Evolutionary conservation across 1,139 yeast genomes (phyloP), one percentile per base, ranked within the genome.

Genomic region (Lodderomyces jiufengensis): DNA sequence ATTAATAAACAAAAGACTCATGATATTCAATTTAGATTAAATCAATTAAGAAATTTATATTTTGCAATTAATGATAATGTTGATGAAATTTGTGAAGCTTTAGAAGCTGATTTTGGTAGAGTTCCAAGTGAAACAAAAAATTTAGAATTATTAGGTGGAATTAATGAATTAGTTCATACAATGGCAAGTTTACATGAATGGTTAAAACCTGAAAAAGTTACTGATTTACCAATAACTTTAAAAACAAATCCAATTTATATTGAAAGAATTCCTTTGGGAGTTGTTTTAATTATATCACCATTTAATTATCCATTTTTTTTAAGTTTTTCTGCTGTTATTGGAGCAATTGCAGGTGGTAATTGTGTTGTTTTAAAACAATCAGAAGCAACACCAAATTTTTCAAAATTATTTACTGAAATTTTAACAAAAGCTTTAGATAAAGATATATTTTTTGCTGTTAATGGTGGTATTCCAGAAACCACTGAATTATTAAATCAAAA

Each of bases 321-420:
- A 45, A 54, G 86, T 0, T 46, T 88, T 18, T 67, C 76, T 11
- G 88, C 97, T 0, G 53, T 90, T 13, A 70, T 80, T 27, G 87
- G 87, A 22, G 96, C 96, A 1, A 65, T 92, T 49, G 88, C 95
- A 2, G 88, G 84, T 14, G 97, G 97, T 15, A 90, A 90, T 57
- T 71, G 81, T 6, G 94, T 85, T 20, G 78, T 85, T 16, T 64
- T 84, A 51, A 90, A 90, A 57, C 95, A 87, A 24, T 76, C 85
- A 25, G 97, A 92, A 57, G 57, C 73, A 41, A 76, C 84, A 2
- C 92, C 95, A 1, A 63, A 73, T 46, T 76, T 82, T 37, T 66
- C 88, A 5, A 55, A 59, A 23, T 70, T 76, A 20, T 55, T 88
- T 38, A 70, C 81, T 15, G 66, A 70, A 25, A 52, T 86, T n/a